Percentiles rank a stretch among this genome's conserved stretches.
Conservation (phyloP, 345 rosid species). For the Passiflora organensis region DNA sequence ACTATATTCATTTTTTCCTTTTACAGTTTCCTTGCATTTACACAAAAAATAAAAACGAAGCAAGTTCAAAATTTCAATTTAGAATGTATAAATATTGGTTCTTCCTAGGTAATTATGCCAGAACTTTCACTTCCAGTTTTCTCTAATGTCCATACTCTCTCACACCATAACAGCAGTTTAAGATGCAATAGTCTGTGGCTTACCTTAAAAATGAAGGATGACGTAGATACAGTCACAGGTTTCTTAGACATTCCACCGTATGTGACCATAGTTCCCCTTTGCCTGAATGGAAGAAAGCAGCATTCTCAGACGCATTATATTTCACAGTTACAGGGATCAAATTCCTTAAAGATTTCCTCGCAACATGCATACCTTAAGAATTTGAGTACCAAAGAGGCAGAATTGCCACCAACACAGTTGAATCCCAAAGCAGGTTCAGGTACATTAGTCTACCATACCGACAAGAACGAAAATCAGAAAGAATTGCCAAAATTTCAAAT, state of each 20-base stretch:
- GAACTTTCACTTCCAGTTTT: too few species aligned
- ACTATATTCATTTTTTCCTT: too few species aligned
- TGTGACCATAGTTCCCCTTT: conserved; percentile 85
- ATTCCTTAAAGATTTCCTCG: neutral
- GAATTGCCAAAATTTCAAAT: conserved; percentile 9
- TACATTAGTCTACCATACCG: conserved; percentile 39
- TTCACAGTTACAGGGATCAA: neutral
- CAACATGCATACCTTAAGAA: conserved; percentile 46
- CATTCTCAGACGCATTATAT: neutral
- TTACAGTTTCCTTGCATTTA: too few species aligned
- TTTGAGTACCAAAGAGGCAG: conserved; percentile 73
- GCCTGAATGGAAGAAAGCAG: conserved; percentile 26
- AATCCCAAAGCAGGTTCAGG: conserved; percentile 77
- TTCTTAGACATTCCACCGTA: conserved; percentile 95
- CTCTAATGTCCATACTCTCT: too few species aligned
- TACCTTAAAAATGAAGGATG: conserved; percentile 81
- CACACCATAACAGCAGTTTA: too few species aligned
- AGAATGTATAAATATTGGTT: too few species aligned
- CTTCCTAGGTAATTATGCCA: too few species aligned
- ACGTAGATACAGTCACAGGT: conserved; percentile 71
- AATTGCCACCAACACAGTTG: conserved; percentile 87
- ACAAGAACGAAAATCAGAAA: neutral
- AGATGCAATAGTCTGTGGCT: neutral
- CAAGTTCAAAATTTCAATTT: too few species aligned
- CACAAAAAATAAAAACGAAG: too few species aligned